phyloP scores from a whole-genome alignment of 306 rosid genomes.

The Acacia melanoxylon region DNA sequence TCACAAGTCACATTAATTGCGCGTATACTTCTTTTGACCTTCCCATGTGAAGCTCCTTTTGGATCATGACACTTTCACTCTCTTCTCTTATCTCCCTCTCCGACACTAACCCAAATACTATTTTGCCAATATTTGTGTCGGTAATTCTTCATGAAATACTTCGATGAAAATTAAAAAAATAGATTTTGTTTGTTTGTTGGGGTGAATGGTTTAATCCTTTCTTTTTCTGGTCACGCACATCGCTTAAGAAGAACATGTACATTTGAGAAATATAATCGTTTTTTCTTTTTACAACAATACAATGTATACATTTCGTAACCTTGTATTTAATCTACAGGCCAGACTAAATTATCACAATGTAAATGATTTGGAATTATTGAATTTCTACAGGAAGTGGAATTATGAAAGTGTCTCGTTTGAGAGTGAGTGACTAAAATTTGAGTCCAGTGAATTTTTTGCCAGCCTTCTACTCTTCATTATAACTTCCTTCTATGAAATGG shows the following conservation, averaged over 20 bases:
- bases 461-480: no score
- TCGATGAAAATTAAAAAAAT: not conserved
- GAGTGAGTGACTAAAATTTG: not conserved
- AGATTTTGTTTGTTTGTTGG: no score
- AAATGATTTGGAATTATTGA: not conserved
- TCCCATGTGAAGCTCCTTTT: not conserved
- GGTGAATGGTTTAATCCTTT: not conserved
- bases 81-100: not conserved
- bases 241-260: not conserved
- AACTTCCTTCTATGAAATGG: no score
- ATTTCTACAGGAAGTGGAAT: no score
- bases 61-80: not conserved
- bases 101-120: not conserved
- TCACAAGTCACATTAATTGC: not conserved
- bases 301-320: no score
- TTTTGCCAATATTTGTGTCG: fast-evolving
- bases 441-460: no score
- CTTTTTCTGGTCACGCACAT: not conserved
- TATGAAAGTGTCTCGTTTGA: not conserved
- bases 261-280: no score
- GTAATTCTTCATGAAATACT: not conserved
- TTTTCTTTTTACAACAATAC: no score
- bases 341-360: not conserved
- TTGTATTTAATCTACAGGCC: not conserved
- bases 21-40: not conserved